Evolutionary conservation across 75 land plant genomes (phyloP).

Genomic region (Gnetum montanum): DNA sequence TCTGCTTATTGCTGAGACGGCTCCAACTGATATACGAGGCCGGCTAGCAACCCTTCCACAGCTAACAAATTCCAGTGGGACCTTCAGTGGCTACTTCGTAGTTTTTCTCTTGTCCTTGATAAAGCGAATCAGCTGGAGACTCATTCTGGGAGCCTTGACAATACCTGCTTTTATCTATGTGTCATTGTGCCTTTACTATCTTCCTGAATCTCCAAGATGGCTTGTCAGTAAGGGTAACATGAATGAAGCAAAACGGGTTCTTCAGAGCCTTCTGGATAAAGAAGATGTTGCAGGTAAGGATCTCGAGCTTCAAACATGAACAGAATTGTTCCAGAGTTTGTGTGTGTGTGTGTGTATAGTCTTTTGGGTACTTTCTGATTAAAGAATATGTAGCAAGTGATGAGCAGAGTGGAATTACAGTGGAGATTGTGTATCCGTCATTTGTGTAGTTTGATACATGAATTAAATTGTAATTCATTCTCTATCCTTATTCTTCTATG

Average conservation of each 20-base stretch:
- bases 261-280: slow-evolving; percentile 18
- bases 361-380: background rate
- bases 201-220: slow-evolving; percentile 30
- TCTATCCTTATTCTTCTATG: too few relatives aligned
- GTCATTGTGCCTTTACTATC: slow-evolving; percentile 9
- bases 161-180: slow-evolving; percentile 14
- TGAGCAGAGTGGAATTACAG: too few relatives aligned
- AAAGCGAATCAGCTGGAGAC: slow-evolving; percentile 12
- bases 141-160: slow-evolving; percentile 6
- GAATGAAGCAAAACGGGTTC: slow-evolving; percentile 15
- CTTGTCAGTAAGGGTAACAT: slow-evolving; percentile 23
- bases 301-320: too few relatives aligned
- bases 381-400: background rate
- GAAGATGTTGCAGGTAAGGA: slow-evolving; percentile 16
- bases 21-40: slow-evolving; percentile 22
- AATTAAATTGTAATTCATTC: too few relatives aligned
- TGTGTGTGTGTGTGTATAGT: background rate
- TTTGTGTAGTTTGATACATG: too few relatives aligned
- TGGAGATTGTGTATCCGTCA: too few relatives aligned
- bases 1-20: slow-evolving; percentile 19
- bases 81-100: slow-evolving; percentile 10
- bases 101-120: slow-evolving; percentile 9
- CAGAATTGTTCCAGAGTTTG: background rate
- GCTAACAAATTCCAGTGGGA: slow-evolving; percentile 16
- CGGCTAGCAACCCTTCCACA: slow-evolving; percentile 18